Evolutionary conservation across 2,329 filamentous ascomycete genomes (phyloP).

Genomic region (Gaeumannomyces sp.): DNA sequence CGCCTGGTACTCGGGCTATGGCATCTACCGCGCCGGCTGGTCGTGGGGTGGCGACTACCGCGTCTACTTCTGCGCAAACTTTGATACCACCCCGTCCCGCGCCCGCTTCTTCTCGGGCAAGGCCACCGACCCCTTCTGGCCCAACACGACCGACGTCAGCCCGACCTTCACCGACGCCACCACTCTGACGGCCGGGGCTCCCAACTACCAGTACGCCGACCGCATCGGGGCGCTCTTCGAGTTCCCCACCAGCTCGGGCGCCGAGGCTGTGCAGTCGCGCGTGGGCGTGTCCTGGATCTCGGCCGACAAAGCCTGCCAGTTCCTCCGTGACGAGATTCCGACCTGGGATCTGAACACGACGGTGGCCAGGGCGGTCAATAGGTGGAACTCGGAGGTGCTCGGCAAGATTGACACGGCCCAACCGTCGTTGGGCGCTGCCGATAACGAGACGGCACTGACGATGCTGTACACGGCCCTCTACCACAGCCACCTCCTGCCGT

Average conservation of each 20-base stretch:
- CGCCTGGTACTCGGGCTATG: constrained; percentile 50
- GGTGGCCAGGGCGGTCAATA: constrained; percentile 38
- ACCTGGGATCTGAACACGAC: constrained; percentile 34
- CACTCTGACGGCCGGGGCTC: constrained; percentile 41
- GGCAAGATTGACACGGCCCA: constrained; percentile 45
- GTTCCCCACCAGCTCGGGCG: constrained; percentile 20
- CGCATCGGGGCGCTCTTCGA: constrained; percentile 44
- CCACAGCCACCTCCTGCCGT: constrained; percentile 62
- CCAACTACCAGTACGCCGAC: constrained; percentile 45
- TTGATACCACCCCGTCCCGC: constrained; percentile 32
- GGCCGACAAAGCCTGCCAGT: constrained; percentile 50
- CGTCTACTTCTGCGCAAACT: constrained; percentile 58
- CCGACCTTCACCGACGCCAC: constrained; percentile 40
- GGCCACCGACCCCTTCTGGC: constrained; percentile 38
- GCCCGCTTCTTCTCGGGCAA: constrained; percentile 34
- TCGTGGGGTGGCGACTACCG: constrained; percentile 57
- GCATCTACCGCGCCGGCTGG: constrained; percentile 61
- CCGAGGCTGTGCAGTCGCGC: constrained; percentile 46
- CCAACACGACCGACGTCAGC: constrained; percentile 21
- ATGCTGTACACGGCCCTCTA: constrained; percentile 64
- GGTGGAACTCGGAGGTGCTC: constrained; percentile 58
- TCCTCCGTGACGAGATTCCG: constrained; percentile 37
- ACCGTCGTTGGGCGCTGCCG: constrained; percentile 17
- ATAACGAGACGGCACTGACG: constrained; percentile 44
- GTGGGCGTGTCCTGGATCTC: constrained; percentile 66